Percentiles rank a stretch among this genome's conserved stretches.
phyloP scores from a whole-genome alignment of 306 rosid genomes.

The Leucaena leucocephala region DNA sequence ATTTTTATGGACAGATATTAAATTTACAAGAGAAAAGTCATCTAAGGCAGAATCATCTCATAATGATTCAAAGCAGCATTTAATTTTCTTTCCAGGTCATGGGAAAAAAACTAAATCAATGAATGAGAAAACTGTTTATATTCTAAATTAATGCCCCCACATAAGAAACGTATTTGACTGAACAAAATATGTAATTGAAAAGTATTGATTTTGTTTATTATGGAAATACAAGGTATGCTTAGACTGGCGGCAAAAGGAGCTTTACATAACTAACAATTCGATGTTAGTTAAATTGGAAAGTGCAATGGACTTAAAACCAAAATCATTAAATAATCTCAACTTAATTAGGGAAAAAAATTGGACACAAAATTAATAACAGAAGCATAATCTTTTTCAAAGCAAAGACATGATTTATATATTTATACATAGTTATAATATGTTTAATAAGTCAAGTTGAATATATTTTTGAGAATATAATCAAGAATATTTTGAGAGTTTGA shows the following conservation, averaged over 20 bases:
- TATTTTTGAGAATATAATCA: not conserved
- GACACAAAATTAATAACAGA: not conserved
- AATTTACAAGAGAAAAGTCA: not conserved
- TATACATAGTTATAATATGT: too few relatives aligned
- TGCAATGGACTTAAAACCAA: not conserved
- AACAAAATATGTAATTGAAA: slow-evolving; percentile 31
- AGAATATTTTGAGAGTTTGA: not conserved
- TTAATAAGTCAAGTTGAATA: too few relatives aligned
- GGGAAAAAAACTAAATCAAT: not conserved
- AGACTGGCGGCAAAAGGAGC: too few relatives aligned
- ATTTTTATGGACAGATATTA: not conserved
- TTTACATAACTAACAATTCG: too few relatives aligned
- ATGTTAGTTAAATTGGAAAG: not conserved
- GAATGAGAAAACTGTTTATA: too few relatives aligned
- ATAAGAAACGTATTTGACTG: slow-evolving; percentile 50
- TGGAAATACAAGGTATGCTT: too few relatives aligned
- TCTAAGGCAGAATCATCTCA: not conserved
- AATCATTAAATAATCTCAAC: not conserved
- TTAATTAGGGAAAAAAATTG: not conserved
- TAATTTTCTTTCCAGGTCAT: not conserved
- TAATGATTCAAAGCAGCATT: not conserved
- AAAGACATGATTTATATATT: too few relatives aligned
- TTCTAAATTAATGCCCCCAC: not conserved
- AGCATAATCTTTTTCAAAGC: not conserved
- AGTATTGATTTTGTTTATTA: not conserved